These are phyloP conservation scores for Trichoderma koningiopsis DNA, from an alignment of 2,329 filamentous ascomycete genomes.

Conservation along the genomic window DNA sequence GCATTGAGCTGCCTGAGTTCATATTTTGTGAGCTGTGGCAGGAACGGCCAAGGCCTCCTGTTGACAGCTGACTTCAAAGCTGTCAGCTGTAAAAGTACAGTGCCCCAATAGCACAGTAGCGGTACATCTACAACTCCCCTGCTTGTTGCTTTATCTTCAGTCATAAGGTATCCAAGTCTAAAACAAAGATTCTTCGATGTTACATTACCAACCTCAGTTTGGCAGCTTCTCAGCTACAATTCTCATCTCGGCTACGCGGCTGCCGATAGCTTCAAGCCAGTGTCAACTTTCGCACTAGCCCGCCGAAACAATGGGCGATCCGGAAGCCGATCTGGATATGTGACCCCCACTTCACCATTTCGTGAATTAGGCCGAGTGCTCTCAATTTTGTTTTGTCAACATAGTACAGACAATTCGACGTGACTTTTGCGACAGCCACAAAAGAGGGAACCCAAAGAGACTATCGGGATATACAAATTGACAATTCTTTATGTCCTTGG, in stretches of 20 bases:
- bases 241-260: neutral
- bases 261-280: neutral
- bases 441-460: too few species aligned
- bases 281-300: neutral
- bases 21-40: neutral
- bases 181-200: neutral
- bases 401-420: neutral
- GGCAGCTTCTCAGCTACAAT: neutral
- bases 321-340: neutral
- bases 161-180: too few species aligned
- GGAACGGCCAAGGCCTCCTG: neutral
- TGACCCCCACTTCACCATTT: neutral
- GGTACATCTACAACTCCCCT: neutral
- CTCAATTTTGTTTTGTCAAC: neutral
- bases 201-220: neutral
- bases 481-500: neutral
- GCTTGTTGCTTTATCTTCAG: too few species aligned
- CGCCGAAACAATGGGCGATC: neutral
- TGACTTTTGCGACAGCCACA: too few species aligned
- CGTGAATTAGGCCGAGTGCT: neutral
- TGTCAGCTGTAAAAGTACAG: neutral
- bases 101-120: neutral
- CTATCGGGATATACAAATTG: too few species aligned
- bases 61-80: neutral
- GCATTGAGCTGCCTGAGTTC: neutral